Evolutionary conservation across 306 rosid species (phyloP).

Genomic region (Ziziphus jujuba): DNA sequence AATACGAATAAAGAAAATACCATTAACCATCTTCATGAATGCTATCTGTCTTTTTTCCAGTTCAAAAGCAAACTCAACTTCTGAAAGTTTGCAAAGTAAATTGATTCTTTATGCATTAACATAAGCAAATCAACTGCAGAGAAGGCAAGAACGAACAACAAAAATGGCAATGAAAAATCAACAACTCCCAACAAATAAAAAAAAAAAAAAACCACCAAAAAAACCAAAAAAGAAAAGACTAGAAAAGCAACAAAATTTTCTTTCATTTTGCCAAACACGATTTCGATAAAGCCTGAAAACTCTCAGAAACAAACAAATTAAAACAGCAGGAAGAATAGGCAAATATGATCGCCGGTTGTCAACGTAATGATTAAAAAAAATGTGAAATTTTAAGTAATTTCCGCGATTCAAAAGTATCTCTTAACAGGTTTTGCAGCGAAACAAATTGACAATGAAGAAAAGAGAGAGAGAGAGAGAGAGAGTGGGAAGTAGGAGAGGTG

Average conservation of each 20-base stretch:
- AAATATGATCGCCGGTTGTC: too few relatives aligned
- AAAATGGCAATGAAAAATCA: constrained; percentile 13
- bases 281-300: too few relatives aligned
- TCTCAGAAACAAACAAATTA: too few relatives aligned
- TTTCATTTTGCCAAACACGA: too few relatives aligned
- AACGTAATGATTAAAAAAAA: not conserved
- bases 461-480: constrained; percentile 10
- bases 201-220: not conserved
- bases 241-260: too few relatives aligned
- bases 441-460: not conserved
- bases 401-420: constrained; percentile 10
- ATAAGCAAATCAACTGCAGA: constrained; percentile 19
- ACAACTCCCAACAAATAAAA: too few relatives aligned
- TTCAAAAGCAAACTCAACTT: constrained; percentile 1
- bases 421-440: constrained; percentile 18
- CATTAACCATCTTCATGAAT: not conserved
- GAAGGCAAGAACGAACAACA: not conserved
- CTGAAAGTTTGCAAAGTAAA: not conserved
- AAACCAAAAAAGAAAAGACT: not conserved
- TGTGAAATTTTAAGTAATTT: not conserved
- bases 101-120: not conserved
- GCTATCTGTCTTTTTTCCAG: not conserved
- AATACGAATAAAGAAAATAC: not conserved
- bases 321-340: too few relatives aligned
- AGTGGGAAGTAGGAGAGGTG: constrained; percentile 1